phyloP scores from a whole-genome alignment of 1,139 yeast species.

The Meyerozyma carpophila region DNA sequence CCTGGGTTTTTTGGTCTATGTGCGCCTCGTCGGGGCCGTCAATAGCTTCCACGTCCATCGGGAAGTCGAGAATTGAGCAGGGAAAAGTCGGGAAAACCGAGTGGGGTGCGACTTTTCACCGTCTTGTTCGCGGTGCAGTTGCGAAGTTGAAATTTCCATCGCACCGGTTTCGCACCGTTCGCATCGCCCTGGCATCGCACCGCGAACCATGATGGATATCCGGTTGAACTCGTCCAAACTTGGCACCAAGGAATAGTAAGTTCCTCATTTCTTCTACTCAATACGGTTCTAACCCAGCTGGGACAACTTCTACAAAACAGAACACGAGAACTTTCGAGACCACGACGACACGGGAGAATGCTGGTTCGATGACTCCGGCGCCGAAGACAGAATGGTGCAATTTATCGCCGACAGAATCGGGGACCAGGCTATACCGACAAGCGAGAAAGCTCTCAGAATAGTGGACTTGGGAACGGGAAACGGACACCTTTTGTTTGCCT shows the following conservation, averaged over 20 bases:
- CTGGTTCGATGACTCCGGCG: conserved; percentile 94
- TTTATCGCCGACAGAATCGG: conserved; percentile 42
- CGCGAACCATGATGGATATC: conserved; percentile 27
- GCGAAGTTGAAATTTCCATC: too few relatives aligned
- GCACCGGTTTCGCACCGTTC: too few relatives aligned
- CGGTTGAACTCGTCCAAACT: conserved; percentile 63
- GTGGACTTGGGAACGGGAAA: conserved; percentile 94
- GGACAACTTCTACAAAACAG: conserved; percentile 80
- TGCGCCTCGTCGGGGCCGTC: neutral
- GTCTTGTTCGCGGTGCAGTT: too few relatives aligned
- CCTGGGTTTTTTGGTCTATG: conserved; percentile 10
- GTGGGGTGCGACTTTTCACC: too few relatives aligned
- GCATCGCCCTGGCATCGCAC: too few relatives aligned
- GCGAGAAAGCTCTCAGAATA: conserved; percentile 35
- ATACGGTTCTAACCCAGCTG: conserved; percentile 45
- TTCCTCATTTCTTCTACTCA: conserved; percentile 7
- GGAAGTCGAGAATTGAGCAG: neutral
- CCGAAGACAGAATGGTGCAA: conserved; percentile 74
- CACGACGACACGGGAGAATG: conserved; percentile 87
- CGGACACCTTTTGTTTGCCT: conserved; percentile 76
- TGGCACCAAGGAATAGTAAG: conserved; percentile 74
- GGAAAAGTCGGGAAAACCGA: too few relatives aligned
- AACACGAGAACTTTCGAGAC: conserved; percentile 68
- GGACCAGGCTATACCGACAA: conserved; percentile 17
- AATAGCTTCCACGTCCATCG: neutral